phyloP scores from a whole-genome alignment of 2,329 filamentous ascomycete genomes.

The Fusarium bactridioides region DNA sequence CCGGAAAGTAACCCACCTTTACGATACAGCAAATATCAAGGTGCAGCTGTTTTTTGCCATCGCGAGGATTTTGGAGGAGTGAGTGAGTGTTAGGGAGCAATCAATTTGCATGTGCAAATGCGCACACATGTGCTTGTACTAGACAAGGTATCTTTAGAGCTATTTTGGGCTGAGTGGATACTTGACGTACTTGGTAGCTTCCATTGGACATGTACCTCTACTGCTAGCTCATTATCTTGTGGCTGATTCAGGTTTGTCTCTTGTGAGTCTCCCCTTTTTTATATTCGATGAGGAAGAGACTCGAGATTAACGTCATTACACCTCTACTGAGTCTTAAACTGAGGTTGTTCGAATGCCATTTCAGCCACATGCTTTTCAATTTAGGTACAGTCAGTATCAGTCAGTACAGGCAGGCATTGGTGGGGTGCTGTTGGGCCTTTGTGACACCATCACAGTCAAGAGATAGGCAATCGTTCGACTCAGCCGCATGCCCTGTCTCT shows the following conservation, averaged over 20 bases:
- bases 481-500: constrained; percentile 30
- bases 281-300: background rate
- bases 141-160: constrained; percentile 25
- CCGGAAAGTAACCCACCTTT: constrained; percentile 27
- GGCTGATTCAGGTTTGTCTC: constrained; percentile 21
- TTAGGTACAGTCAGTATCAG: background rate
- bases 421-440: constrained; percentile 34
- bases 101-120: constrained; percentile 28
- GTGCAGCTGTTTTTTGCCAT: constrained; percentile 27
- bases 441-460: constrained; percentile 36
- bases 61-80: constrained; percentile 4
- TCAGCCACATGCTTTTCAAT: background rate
- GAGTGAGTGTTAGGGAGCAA: background rate
- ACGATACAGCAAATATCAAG: background rate
- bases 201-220: background rate
- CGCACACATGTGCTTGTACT: constrained; percentile 34
- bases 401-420: constrained; percentile 2
- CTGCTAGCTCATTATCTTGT: constrained; percentile 8
- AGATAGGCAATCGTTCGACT: constrained; percentile 32
- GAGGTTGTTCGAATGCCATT: background rate
- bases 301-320: background rate
- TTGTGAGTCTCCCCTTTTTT: constrained; percentile 13
- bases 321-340: background rate
- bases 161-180: constrained; percentile 34
- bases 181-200: constrained; percentile 6